phyloP scores from a whole-genome alignment of 108 stramenopile species.

The Chaetoceros muelleri region DNA sequence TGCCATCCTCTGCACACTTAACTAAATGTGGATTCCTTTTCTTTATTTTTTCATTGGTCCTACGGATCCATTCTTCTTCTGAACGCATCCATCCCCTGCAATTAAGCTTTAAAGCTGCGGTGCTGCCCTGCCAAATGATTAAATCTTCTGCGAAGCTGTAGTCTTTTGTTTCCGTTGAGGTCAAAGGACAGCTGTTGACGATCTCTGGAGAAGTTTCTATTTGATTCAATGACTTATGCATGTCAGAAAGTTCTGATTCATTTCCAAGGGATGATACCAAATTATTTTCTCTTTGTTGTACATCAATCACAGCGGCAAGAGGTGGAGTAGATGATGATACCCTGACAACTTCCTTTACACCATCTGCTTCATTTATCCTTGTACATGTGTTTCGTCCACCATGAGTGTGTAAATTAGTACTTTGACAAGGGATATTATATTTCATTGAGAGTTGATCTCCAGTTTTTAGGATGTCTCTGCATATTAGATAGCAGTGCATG shows the following conservation, averaged over 20 bases:
- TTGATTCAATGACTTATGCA: too few relatives aligned
- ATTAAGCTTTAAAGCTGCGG: slow-evolving; percentile 55
- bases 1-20: slow-evolving; percentile 72
- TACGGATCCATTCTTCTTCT: slow-evolving; percentile 68
- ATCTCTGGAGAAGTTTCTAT: not conserved
- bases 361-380: not conserved
- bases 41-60: slow-evolving; percentile 34
- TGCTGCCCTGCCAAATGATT: slow-evolving; percentile 76
- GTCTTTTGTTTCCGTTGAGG: not conserved
- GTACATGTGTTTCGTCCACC: not conserved
- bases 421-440: slow-evolving; percentile 30
- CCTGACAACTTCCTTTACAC: not conserved
- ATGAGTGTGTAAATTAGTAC: not conserved
- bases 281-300: slow-evolving; percentile 1
- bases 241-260: too few relatives aligned
- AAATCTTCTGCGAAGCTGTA: slow-evolving; percentile 14
- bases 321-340: not conserved
- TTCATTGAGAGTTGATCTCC: slow-evolving; percentile 50
- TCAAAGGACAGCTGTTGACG: not conserved
- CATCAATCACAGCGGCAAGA: not conserved
- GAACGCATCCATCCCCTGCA: slow-evolving; percentile 78
- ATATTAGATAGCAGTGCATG: slow-evolving; percentile 82
- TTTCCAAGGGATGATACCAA: not conserved
- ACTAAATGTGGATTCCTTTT: slow-evolving; percentile 66
- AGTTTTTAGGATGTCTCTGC: slow-evolving; percentile 23